Base-by-base conservation (phyloP, 805 yeast genomes). In the Candida yuanshanica region DNA sequence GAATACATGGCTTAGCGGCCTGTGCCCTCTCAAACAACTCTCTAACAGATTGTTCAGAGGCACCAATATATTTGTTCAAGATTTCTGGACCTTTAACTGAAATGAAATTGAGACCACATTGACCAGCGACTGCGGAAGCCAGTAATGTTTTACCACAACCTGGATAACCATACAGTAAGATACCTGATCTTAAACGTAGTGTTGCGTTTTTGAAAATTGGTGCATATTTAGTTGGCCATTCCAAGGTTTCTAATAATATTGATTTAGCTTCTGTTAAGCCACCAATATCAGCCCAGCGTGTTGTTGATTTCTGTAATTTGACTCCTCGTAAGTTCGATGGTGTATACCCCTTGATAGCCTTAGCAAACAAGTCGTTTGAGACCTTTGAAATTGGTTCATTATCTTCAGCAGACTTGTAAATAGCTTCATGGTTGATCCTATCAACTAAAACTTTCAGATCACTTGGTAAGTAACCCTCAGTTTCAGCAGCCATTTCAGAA, bases 171-270 rank as follows among this genome's bases (percentile, higher is more conserved):
- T 91, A 91, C 12, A 91, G 72, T 38, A 91, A 65, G 20, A 91
- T 77, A 38, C 99, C 99, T 0, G 96, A 87, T 53, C 98, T 72
- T 39, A 91, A 68, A 41, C 98, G 66, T 39, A 91, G 66, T 0
- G 98, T 95, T 54, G 95, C 87, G 46, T 78, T 79, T 14, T 82
- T 81, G 63, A 93, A 91, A n/a, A 91, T 87, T 6, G 97, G 96
- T 0, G 96, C 95, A 57, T 91, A 91, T 53, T 82, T 88, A 1
- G 95, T 87, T 2, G 99, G 99, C 97, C 97, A 91, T 56, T 93
- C 98, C 25, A 91, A 64, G 0, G 98, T 93, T 57, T 91, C 98
- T 38, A 88, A 60, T 9, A 91, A 63, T 0, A 87, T 67, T 9
- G 74, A 68, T 55, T 91, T 91, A 2, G 95, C 93, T 13, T 79